A percentile compares a stretch with the other conserved stretches of the same genome.
Conservation (phyloP, 2,329 filamentous ascomycete species). For the Pyricularia pennisetigena region DNA sequence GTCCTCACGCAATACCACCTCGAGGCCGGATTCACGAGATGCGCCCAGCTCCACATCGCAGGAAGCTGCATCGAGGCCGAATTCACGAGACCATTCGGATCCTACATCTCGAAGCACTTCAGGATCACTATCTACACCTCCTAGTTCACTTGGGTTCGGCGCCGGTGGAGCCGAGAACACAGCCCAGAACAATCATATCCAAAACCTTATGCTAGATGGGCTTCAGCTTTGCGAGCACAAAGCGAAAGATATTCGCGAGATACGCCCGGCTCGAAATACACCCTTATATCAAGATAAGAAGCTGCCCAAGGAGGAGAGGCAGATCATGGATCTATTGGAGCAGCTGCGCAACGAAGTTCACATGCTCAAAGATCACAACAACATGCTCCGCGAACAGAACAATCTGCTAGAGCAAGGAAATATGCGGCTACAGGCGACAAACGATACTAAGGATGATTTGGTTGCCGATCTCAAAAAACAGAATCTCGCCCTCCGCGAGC, state of each 20-base stretch:
- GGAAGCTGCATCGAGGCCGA: background rate
- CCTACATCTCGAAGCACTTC: background rate
- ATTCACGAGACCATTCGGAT: background rate
- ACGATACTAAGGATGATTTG: background rate
- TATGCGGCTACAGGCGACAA: background rate
- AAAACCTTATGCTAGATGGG: background rate
- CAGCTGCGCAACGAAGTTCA: conserved; percentile 1
- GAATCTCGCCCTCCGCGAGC: background rate
- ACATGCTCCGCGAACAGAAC: background rate
- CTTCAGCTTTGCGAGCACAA: background rate
- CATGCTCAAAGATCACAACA: background rate
- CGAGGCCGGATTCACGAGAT: background rate
- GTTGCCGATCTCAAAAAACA: background rate
- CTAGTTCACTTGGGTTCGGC: background rate
- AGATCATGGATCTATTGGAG: background rate
- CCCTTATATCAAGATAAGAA: background rate
- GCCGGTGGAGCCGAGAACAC: background rate
- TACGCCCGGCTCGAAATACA: background rate
- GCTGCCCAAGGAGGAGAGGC: background rate
- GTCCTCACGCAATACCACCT: background rate
- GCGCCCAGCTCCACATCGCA: background rate
- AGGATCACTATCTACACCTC: background rate
- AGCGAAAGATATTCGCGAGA: background rate
- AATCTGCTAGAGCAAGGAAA: background rate
- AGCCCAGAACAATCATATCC: background rate